Evolutionary conservation across 352 stramenopile species (phyloP), one percentile per base, ranked within the genome.

Genomic region (Pythium chondricola): DNA sequence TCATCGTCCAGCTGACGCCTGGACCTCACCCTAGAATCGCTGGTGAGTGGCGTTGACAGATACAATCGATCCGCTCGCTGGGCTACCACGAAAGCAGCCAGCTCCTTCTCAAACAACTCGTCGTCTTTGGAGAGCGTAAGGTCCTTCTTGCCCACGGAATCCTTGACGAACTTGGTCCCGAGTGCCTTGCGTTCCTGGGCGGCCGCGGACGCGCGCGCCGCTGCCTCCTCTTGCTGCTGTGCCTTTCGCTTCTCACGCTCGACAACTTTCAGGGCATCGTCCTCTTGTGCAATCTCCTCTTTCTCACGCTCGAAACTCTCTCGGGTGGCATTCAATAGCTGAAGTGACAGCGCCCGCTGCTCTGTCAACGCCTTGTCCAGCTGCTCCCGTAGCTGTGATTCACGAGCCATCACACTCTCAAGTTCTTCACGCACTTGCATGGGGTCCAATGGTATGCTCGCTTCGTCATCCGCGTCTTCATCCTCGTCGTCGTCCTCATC

Each of bases 251-350:
- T 67, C 30, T 71, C 69, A 0, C 74, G 56, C 36, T 88, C 74
- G 2, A 54, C 48, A 4, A 55, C 59, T 43, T 81, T 83, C n/a
- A 67, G 61, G 10, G 31, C 61, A 1, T 70, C 62, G 27, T 87
- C 73, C 54, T 80, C 71, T 20, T 63, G 46, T 2, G 67, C 65
- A 14, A 88, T 45, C 24, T 43, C 36, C 26, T 86, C 67, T 38
- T 74, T 58, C 29, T 91, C 74, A 6, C 55, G 58, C 33, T 82
- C 74, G 17, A 87, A 85, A 8, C 61, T 56, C 17, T 83, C 74
- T 7, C 73, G 64, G 18, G 63, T 76, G 7, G 76, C 74, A 22
- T 74, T 85, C 16, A 83, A 47, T 2, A 91, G 63, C 51, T 88
- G 71, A 32, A 88, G 65, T 7, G 74, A 65, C 17, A 88, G 43